Conservation (phyloP, 257 asterid genomes). For the Forsythia viridissima region DNA sequence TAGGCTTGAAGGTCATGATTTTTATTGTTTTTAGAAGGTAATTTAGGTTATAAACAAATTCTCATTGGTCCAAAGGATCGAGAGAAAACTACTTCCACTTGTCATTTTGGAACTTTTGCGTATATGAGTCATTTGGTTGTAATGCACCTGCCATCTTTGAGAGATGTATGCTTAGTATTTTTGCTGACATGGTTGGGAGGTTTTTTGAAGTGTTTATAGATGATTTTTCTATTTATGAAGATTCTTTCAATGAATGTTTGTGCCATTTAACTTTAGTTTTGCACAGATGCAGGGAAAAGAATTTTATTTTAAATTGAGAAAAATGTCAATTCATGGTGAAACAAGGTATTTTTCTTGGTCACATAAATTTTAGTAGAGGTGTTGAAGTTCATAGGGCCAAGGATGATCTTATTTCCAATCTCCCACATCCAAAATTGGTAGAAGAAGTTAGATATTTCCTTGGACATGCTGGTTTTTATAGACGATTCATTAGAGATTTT, state of each 20-base stretch:
- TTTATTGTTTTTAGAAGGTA: not conserved
- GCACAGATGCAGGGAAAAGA: not conserved
- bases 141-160: not conserved
- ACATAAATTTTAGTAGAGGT: not conserved
- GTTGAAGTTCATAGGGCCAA: not conserved
- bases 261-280: not conserved
- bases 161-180: not conserved
- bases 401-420: not conserved
- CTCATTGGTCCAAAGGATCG: no score
- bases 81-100: no score
- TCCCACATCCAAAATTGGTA: not conserved
- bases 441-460: not conserved
- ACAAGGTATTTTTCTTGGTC: not conserved
- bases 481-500: not conserved
- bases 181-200: not conserved
- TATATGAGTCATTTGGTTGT: no score
- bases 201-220: not conserved
- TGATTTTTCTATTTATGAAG: not conserved
- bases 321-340: not conserved
- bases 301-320: not conserved
- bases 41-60: not conserved
- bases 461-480: not conserved
- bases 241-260: not conserved
- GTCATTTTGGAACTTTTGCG: no score
- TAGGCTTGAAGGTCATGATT: not conserved